Conservation (phyloP, 805 yeast species). For the Lipomyces sp. region DNA sequence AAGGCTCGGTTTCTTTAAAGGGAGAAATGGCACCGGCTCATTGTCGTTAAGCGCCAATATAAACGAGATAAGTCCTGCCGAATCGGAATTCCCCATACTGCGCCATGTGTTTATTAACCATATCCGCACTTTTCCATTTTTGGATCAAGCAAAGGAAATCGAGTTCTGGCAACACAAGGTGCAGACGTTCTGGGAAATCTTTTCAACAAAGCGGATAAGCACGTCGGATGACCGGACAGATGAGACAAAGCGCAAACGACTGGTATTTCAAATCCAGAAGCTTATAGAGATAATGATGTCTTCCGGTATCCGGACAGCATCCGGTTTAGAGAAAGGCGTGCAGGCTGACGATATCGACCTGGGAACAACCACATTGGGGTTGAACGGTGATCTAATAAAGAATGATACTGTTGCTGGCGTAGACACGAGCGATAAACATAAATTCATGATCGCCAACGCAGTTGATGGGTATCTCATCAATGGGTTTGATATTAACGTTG, state of each 20-base stretch:
- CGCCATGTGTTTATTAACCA: conserved; percentile 68
- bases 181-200: conserved; percentile 80
- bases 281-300: conserved; percentile 71
- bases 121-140: conserved; percentile 74
- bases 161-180: conserved; percentile 81
- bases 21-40: background rate
- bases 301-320: conserved; percentile 66
- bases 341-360: conserved; percentile 17
- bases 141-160: conserved; percentile 55
- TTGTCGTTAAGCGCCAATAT: background rate
- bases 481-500: conserved; percentile 67
- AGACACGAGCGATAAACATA: conserved; percentile 33
- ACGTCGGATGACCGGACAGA: conserved; percentile 76
- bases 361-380: conserved; percentile 28
- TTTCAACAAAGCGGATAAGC: conserved; percentile 73
- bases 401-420: conserved; percentile 37
- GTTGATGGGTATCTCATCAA: conserved; percentile 49
- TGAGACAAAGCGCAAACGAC: conserved; percentile 68
- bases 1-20: background rate
- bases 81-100: conserved; percentile 65
- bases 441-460: conserved; percentile 36
- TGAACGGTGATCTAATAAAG: background rate
- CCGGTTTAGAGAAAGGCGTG: conserved; percentile 35
- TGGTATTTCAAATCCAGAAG: conserved; percentile 64
- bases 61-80: conserved; percentile 37